These are phyloP conservation scores for Acmispon strigosus DNA, from an alignment of 306 rosid species.

Conservation along the genomic window DNA sequence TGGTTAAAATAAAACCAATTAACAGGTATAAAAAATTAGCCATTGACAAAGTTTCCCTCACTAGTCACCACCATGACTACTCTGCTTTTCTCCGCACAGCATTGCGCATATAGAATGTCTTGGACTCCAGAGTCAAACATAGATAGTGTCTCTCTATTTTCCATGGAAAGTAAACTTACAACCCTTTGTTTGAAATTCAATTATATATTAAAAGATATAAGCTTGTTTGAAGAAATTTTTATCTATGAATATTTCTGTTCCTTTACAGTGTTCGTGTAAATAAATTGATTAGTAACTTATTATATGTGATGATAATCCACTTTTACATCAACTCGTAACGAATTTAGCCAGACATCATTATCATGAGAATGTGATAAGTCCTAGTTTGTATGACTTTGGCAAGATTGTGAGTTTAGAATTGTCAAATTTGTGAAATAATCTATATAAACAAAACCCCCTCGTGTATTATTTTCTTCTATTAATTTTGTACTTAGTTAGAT, in stretches of 20 bases:
- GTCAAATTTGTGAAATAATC: neutral
- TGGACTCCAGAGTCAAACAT: neutral
- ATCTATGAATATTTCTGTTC: too few relatives aligned
- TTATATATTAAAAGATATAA: neutral
- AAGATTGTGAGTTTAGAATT: neutral
- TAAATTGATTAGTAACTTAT: too few relatives aligned
- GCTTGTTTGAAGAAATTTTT: too few relatives aligned
- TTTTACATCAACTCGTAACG: too few relatives aligned
- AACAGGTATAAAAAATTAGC: neutral
- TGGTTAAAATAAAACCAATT: neutral
- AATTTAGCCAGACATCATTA: neutral
- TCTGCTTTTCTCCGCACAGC: neutral
- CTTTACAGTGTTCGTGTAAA: too few relatives aligned
- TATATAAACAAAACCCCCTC: neutral
- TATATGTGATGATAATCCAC: too few relatives aligned
- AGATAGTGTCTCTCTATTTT: neutral
- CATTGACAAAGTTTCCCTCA: neutral
- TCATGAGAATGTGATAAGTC: neutral
- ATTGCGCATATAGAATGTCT: neutral
- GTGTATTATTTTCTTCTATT: neutral
- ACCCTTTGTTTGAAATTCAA: slow-evolving; percentile 2
- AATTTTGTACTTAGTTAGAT: neutral
- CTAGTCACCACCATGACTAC: neutral
- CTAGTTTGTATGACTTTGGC: neutral
- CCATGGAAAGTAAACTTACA: neutral